Evolutionary conservation across 495 filamentous ascomycete genomes (phyloP), one percentile per base, ranked within the genome.

Genomic region (Chaetomidium leptoderma): DNA sequence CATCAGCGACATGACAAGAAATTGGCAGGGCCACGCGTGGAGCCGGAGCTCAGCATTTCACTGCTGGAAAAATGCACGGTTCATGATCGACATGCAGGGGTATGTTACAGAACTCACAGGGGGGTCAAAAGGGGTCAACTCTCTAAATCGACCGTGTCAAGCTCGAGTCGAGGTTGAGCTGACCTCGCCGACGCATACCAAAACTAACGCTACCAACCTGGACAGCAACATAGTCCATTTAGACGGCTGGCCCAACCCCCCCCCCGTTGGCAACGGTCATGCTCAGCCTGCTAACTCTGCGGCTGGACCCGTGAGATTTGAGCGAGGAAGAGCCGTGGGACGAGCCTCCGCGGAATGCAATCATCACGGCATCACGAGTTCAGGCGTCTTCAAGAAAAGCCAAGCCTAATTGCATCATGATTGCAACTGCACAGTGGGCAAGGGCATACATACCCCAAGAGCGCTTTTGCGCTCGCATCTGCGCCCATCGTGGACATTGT

Each of bases 271-370:
- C 43, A 57, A 53, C 62, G 48, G 45, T 51, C 29, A 13, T 33
- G 33, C 42, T 26, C 35, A 29, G 26, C 19, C 19, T 37, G 36
- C 53, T 33, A 26, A 39, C 49, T 30, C 29, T 46, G 49, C 42
- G 49, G 50, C 62, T 48, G 39, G 53, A 42, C 49, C 29, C 46
- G 62, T 70, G 61, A 68, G 69, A 73, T 73, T 75, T 72, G 63
- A 69, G 62, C 66, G 70, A 73, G 53, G 63, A 71, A 73, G 68
- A 71, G 71, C 70, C 72, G 69, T 64, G 60, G 59, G 54, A 63
- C 60, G 50, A 48, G 50, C 39, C 46, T 58, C 40, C 35, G 27
- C 48, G 58, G 49, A 40, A 55, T 35, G 35, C 44, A 37, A 61
- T 60, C 51, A 36, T 19, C 27, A n/a, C n/a, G n/a, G 39, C 55